A percentile compares a stretch with the other conserved stretches of the same genome.
phyloP scores from a whole-genome alignment of 768 basidiomycete genomes.

The Hypsizygus marmoreus region DNA sequence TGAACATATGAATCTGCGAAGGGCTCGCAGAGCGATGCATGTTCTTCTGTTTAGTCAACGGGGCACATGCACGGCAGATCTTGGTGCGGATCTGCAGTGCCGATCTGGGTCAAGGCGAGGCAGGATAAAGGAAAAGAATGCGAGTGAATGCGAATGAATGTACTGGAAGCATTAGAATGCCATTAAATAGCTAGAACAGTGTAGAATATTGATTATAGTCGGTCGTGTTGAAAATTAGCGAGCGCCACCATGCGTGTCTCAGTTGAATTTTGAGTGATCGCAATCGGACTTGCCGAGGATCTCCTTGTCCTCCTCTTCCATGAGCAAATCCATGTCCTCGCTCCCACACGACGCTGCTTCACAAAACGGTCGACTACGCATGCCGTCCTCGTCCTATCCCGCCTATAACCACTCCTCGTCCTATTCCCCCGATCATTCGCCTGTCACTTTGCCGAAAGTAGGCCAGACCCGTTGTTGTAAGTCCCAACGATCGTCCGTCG shows the following conservation, averaged over 20 bases:
- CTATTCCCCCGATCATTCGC: slow-evolving; percentile 37
- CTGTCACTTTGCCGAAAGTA: slow-evolving; percentile 50
- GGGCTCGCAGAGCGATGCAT: too few relatives aligned
- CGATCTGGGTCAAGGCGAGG: slow-evolving; percentile 26
- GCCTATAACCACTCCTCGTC: slow-evolving; percentile 19
- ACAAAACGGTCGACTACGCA: slow-evolving; percentile 7
- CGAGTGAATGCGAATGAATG: background rate
- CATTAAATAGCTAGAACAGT: too few relatives aligned
- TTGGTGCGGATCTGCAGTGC: slow-evolving; percentile 26
- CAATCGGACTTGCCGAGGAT: slow-evolving; percentile 1
- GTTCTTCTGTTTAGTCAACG: too few relatives aligned
- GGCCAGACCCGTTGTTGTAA: slow-evolving; percentile 79
- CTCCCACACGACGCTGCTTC: slow-evolving; percentile 8
- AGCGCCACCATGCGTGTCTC: slow-evolving; percentile 10
- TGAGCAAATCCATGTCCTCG: slow-evolving; percentile 25
- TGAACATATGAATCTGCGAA: too few relatives aligned
- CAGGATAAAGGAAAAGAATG: background rate
- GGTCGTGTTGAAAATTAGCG: background rate
- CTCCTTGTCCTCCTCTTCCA: slow-evolving; percentile 13
- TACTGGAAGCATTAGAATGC: too few relatives aligned
- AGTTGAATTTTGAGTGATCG: slow-evolving; percentile 9
- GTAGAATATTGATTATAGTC: background rate
- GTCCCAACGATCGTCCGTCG: slow-evolving; percentile 45
- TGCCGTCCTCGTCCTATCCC: slow-evolving; percentile 15
- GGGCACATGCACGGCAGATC: slow-evolving; percentile 11